Conservation (phyloP, 2,329 filamentous ascomycete species). For the Spiromastix sp. region DNA sequence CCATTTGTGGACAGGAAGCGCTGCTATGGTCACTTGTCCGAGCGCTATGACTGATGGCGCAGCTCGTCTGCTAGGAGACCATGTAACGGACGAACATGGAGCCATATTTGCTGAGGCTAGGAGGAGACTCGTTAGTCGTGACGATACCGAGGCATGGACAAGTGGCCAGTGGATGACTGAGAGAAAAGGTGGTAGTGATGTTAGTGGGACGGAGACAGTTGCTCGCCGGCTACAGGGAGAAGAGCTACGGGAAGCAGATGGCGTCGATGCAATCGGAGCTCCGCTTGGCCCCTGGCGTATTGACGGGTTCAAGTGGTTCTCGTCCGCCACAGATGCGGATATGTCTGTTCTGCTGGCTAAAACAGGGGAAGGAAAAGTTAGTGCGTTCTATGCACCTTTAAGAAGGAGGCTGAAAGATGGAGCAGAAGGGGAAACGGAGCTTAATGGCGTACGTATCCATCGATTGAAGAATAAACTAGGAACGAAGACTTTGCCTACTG, state of each 20-base stretch:
- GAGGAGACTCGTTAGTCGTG: conserved; percentile 39
- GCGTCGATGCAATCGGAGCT: conserved; percentile 18
- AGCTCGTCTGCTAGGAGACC: conserved; percentile 14
- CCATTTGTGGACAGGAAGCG: conserved; percentile 16
- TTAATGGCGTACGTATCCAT: conserved; percentile 59
- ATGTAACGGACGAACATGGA: conserved; percentile 14
- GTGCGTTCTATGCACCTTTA: conserved; percentile 56
- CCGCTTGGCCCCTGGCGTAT: conserved; percentile 50
- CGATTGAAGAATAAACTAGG: conserved; percentile 64
- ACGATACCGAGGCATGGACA: conserved; percentile 47
- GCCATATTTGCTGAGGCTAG: conserved; percentile 13
- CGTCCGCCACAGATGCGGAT: conserved; percentile 52
- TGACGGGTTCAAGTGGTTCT: conserved; percentile 61
- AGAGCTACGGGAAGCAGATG: conserved; percentile 17
- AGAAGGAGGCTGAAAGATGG: conserved; percentile 25
- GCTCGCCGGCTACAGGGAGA: conserved; percentile 30
- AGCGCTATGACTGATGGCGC: conserved; percentile 21
- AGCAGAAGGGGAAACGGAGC: conserved; percentile 23
- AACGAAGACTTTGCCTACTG: conserved; percentile 59
- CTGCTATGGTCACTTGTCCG: conserved; percentile 18
- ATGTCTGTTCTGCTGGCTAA: conserved; percentile 56
- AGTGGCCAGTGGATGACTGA: conserved; percentile 74
- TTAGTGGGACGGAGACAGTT: conserved; percentile 56
- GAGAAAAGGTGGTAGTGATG: conserved; percentile 57
- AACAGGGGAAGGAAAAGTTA: conserved; percentile 42